phyloP scores from a whole-genome alignment of 1,139 yeast species.

The Scheffersomyces quercinus region DNA sequence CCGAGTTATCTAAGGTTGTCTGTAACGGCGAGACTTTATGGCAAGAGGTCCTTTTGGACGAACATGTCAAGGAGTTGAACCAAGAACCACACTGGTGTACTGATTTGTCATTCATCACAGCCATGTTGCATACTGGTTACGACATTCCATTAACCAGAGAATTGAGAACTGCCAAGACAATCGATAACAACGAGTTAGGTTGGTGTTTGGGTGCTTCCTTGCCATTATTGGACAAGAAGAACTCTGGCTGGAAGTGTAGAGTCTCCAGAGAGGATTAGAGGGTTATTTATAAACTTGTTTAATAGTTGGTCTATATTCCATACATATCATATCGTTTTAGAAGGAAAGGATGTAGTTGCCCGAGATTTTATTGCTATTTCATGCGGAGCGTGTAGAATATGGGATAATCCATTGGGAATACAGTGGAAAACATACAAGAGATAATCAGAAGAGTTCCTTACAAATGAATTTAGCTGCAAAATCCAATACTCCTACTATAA shows the following conservation, averaged over 20 bases:
- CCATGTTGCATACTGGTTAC: conserved; percentile 90
- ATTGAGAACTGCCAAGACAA: conserved; percentile 86
- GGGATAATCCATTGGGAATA: too few relatives aligned
- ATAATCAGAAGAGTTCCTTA: too few relatives aligned
- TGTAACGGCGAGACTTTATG: conserved; percentile 81
- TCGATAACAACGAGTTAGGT: conserved; percentile 86
- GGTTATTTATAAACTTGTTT: too few relatives aligned
- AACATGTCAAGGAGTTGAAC: conserved; percentile 63
- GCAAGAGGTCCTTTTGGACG: conserved; percentile 62
- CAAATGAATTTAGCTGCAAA: too few relatives aligned
- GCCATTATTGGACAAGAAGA: conserved; percentile 69
- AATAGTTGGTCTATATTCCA: too few relatives aligned
- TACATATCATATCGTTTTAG: too few relatives aligned
- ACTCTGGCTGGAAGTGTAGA: conserved; percentile 73
- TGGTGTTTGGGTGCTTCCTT: conserved; percentile 99
- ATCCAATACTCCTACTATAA: too few relatives aligned
- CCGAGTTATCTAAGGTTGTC: conserved; percentile 77
- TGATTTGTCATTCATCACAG: conserved; percentile 86
- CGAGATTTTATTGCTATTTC: too few relatives aligned
- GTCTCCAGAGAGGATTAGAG: conserved; percentile 14
- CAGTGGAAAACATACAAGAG: too few relatives aligned
- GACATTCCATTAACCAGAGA: conserved; percentile 91
- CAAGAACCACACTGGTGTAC: conserved; percentile 92
- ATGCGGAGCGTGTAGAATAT: too few relatives aligned
- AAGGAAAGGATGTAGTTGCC: too few relatives aligned